Conservation (phyloP, 164 flowering plant genomes). For the Annona squamosa region DNA sequence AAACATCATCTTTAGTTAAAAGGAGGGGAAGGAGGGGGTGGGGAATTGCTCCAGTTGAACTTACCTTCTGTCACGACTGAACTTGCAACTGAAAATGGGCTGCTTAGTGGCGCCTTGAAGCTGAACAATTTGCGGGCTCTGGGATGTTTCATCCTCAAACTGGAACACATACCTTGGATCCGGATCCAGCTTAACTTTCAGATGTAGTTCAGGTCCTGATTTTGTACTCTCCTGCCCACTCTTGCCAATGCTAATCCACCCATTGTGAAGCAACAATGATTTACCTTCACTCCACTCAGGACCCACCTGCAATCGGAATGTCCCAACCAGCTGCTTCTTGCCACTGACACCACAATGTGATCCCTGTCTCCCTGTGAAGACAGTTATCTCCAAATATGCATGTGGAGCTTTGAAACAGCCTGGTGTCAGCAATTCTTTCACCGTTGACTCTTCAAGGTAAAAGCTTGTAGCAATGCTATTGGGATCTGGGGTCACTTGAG, state of each 20-base stretch:
- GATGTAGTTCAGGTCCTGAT: slow-evolving; percentile 66
- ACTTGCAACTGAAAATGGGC: slow-evolving; percentile 92
- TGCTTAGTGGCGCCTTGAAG: slow-evolving; percentile 71
- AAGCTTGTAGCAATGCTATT: slow-evolving; percentile 63
- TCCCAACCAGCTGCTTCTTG: slow-evolving; percentile 73
- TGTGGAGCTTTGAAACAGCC: slow-evolving; percentile 60
- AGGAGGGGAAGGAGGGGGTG: background rate
- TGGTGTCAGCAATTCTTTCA: slow-evolving; percentile 53
- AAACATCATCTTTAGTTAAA: background rate
- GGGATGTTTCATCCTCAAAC: slow-evolving; percentile 67
- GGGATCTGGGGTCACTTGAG: slow-evolving; percentile 50
- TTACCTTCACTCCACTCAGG: slow-evolving; percentile 83
- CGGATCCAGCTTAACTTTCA: slow-evolving; percentile 79
- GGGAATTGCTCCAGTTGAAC: background rate
- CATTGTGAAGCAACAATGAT: slow-evolving; percentile 62
- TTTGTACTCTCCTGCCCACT: slow-evolving; percentile 47
- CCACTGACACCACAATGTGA: slow-evolving; percentile 62
- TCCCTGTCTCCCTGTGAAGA: slow-evolving; percentile 57
- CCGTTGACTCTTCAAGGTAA: slow-evolving; percentile 72
- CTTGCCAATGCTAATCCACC: slow-evolving; percentile 78
- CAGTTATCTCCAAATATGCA: slow-evolving; percentile 57
- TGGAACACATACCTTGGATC: slow-evolving; percentile 96
- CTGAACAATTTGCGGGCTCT: slow-evolving; percentile 84
- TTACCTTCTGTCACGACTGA: slow-evolving; percentile 70
- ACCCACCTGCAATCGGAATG: slow-evolving; percentile 61